phyloP scores from a whole-genome alignment of 768 basidiomycete species.

The Dentipellis fragilis region DNA sequence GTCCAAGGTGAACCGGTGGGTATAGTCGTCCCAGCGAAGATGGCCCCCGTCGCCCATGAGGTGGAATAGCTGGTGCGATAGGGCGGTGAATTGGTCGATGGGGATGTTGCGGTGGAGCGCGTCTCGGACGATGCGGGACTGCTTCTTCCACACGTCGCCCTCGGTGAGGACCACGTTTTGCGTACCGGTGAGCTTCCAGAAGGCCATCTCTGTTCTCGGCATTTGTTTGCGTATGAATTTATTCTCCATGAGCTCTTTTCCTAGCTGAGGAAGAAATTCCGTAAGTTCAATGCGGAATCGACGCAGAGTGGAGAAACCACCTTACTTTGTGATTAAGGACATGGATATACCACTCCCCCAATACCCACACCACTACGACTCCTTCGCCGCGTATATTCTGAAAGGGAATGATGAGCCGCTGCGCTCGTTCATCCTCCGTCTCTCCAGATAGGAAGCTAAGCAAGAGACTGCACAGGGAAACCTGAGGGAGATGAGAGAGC shows the following conservation, averaged over 20 bases:
- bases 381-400: conserved; percentile 4
- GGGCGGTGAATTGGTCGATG: conserved; percentile 21
- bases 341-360: conserved; percentile 33
- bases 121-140: conserved; percentile 24
- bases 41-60: conserved; percentile 22
- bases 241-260: not conserved
- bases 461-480: not conserved
- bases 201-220: not conserved
- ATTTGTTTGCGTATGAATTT: not conserved
- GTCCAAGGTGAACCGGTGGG: conserved; percentile 10
- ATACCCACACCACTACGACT: conserved; percentile 28
- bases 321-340: conserved; percentile 26
- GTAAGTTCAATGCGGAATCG: not conserved
- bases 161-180: conserved; percentile 29
- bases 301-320: not conserved
- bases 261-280: not conserved
- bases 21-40: conserved; percentile 19
- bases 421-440: not conserved
- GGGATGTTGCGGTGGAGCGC: conserved; percentile 26
- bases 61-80: conserved; percentile 24
- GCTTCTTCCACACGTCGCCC: conserved; percentile 28
- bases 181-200: not conserved
- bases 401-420: not conserved
- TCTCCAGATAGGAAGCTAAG: not conserved
- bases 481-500: not conserved